These are phyloP conservation scores for Cetraspora pellucida DNA, from an alignment of 192 early-diverging fungal genomes.

Conservation along the genomic window DNA sequence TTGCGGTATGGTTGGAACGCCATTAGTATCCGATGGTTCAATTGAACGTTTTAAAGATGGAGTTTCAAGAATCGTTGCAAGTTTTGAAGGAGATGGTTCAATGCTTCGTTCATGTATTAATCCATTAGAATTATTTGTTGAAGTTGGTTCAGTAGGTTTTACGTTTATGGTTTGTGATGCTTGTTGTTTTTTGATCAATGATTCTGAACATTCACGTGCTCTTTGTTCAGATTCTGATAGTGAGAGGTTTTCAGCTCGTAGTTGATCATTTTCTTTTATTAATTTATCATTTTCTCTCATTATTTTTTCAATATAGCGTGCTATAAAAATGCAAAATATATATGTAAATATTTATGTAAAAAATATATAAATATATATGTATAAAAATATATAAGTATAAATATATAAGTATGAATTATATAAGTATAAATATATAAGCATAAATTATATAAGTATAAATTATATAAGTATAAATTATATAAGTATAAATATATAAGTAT, in stretches of 20 bases:
- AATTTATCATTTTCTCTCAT: too few species aligned
- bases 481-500: too few species aligned
- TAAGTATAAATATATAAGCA: too few species aligned
- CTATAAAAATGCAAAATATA: background rate
- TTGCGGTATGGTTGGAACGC: background rate
- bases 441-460: too few species aligned
- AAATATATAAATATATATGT: too few species aligned
- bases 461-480: too few species aligned
- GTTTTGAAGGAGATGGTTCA: too few species aligned
- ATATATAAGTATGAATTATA: too few species aligned
- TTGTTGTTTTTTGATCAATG: background rate
- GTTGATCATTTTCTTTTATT: background rate
- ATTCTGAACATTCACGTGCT: background rate
- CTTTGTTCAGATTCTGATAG: background rate
- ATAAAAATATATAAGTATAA: too few species aligned
- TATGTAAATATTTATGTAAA: too few species aligned
- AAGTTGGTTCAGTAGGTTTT: background rate
- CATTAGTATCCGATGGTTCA: background rate
- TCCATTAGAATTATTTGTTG: background rate
- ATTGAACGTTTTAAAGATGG: background rate
- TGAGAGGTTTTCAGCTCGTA: background rate
- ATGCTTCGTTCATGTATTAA: background rate
- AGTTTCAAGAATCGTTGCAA: background rate
- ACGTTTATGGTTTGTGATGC: background rate
- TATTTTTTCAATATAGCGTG: too few species aligned